Percentiles rank a stretch among this genome's conserved stretches.
Conservation (phyloP, 768 basidiomycete species). For the Amanita pseudoporphyria region DNA sequence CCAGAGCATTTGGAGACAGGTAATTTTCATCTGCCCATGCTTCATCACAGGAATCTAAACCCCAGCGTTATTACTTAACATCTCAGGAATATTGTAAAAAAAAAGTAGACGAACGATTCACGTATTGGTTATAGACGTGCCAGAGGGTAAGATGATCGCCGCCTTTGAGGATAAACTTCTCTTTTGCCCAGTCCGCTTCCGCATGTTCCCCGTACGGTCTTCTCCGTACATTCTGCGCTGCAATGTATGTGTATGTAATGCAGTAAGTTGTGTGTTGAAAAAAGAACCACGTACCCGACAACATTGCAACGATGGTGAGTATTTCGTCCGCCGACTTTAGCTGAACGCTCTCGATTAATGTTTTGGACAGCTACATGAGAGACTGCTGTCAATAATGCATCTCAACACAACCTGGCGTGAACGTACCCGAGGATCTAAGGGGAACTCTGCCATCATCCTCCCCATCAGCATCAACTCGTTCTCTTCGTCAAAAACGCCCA, state of each 20-base stretch:
- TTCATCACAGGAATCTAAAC: slow-evolving; percentile 54
- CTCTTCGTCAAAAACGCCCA: slow-evolving; percentile 79
- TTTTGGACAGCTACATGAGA: slow-evolving; percentile 56
- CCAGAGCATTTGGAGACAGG: slow-evolving; percentile 62
- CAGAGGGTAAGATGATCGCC: slow-evolving; percentile 82
- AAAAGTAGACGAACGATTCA: slow-evolving; percentile 40
- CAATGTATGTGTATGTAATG: background rate
- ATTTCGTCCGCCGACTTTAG: slow-evolving; percentile 86
- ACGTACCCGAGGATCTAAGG: slow-evolving; percentile 74
- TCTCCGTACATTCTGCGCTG: slow-evolving; percentile 78
- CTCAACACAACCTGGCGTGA: background rate
- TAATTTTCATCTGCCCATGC: slow-evolving; percentile 81
- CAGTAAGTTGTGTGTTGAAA: background rate
- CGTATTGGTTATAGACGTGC: slow-evolving; percentile 83
- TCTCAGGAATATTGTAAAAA: background rate
- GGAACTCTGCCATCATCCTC: slow-evolving; percentile 85
- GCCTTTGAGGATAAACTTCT: slow-evolving; percentile 67
- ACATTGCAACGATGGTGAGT: slow-evolving; percentile 79
- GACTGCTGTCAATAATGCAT: background rate
- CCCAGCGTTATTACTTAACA: background rate
- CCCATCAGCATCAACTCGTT: slow-evolving; percentile 74
- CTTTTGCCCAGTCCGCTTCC: slow-evolving; percentile 81
- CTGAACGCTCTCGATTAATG: slow-evolving; percentile 80
- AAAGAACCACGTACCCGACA: slow-evolving; percentile 47
- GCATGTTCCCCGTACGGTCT: slow-evolving; percentile 69